Conservation (phyloP, 768 basidiomycete species). For the Boletus tomentosulus region DNA sequence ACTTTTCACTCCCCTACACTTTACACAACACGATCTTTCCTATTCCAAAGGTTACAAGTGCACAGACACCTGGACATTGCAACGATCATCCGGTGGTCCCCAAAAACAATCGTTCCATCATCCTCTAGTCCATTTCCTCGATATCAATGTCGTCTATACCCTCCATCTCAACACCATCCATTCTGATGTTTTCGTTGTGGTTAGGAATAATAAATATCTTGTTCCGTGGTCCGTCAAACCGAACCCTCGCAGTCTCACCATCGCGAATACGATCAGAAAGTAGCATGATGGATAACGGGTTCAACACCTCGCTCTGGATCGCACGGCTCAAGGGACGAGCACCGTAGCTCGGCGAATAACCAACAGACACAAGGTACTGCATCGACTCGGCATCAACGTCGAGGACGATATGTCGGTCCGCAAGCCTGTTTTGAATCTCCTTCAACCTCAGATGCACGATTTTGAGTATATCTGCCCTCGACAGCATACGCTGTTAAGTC, state of each 20-base stretch:
- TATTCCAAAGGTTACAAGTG: too few relatives aligned
- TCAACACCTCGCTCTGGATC: constrained; percentile 89
- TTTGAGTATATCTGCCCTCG: constrained; percentile 66
- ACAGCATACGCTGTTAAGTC: constrained; percentile 65
- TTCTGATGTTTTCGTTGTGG: constrained; percentile 53
- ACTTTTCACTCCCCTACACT: too few relatives aligned
- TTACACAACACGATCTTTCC: too few relatives aligned
- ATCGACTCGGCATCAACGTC: constrained; percentile 75
- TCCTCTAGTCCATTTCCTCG: constrained; percentile 18
- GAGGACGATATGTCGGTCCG: constrained; percentile 74
- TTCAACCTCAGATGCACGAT: constrained; percentile 87
- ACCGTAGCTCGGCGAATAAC: constrained; percentile 81
- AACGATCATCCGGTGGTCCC: too few relatives aligned
- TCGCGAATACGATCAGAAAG: constrained; percentile 81
- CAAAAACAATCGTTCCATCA: too few relatives aligned
- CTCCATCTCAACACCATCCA: constrained; percentile 51
- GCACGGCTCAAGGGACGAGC: constrained; percentile 89
- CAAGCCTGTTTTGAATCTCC: constrained; percentile 81
- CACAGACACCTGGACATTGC: too few relatives aligned
- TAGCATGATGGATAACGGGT: constrained; percentile 82
- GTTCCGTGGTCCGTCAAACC: constrained; percentile 81
- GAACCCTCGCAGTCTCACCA: constrained; percentile 69
- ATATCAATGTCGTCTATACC: constrained; percentile 50
- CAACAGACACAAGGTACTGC: constrained; percentile 67
- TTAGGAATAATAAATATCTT: constrained; percentile 76